These are phyloP conservation scores for Chlorella sp. DNA, from an alignment of 139 green algal genomes.

Conservation along the genomic window DNA sequence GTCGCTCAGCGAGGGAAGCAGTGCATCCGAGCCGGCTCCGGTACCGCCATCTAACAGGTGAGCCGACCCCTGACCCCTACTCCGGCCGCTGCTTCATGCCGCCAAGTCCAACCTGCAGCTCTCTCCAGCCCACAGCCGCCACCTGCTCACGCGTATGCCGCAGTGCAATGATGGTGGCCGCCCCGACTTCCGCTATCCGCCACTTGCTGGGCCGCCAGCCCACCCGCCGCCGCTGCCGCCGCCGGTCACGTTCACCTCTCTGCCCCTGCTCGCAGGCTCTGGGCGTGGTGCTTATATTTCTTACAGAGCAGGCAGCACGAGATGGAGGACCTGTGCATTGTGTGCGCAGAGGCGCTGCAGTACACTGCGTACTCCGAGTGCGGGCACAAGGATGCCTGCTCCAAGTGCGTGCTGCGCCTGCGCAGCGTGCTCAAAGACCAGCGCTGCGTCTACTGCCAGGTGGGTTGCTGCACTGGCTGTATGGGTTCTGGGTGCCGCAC, in stretches of 20 bases:
- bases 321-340: slow-evolving; percentile 67
- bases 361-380: slow-evolving; percentile 84
- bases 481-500: not conserved
- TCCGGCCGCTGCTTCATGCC: too few relatives aligned
- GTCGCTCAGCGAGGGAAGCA: too few relatives aligned
- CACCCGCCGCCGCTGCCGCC: not conserved
- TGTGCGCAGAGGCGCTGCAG: slow-evolving; percentile 90
- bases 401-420: slow-evolving; percentile 80
- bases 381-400: slow-evolving; percentile 92
- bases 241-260: too few relatives aligned
- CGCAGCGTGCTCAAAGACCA: slow-evolving; percentile 87
- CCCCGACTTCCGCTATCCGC: not conserved
- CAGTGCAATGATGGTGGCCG: not conserved
- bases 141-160: too few relatives aligned
- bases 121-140: too few relatives aligned
- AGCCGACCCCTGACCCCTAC: too few relatives aligned
- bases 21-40: too few relatives aligned
- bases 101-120: too few relatives aligned
- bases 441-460: slow-evolving; percentile 89
- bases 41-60: too few relatives aligned
- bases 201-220: not conserved
- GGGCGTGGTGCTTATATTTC: too few relatives aligned
- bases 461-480: slow-evolving; percentile 25
- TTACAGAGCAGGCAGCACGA: too few relatives aligned
- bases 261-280: too few relatives aligned